Conservation (phyloP, 768 basidiomycete species). For the Pulveroboletus sp. region DNA sequence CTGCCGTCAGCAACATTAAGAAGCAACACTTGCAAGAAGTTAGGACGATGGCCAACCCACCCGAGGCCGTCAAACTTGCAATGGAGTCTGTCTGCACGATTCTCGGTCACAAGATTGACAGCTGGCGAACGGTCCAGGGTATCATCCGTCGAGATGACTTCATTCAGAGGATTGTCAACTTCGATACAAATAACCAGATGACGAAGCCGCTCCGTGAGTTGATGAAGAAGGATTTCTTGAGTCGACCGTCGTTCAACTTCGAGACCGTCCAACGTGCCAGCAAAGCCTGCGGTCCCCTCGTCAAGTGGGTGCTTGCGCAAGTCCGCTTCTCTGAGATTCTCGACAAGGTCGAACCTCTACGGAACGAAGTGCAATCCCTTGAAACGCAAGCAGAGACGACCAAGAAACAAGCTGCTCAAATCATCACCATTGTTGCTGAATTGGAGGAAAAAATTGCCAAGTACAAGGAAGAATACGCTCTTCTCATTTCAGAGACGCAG, state of each 20-base stretch:
- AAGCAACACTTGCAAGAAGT: constrained; percentile 96
- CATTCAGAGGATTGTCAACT: constrained; percentile 92
- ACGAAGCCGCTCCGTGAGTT: constrained; percentile 82
- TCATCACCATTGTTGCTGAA: constrained; percentile 89
- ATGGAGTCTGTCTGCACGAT: constrained; percentile 99
- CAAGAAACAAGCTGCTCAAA: constrained; percentile 87
- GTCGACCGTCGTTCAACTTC: constrained; percentile 88
- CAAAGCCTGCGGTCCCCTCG: constrained; percentile 95
- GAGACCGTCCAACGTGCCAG: constrained; percentile 94
- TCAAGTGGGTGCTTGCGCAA: constrained; percentile 98
- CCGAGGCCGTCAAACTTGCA: constrained; percentile 94
- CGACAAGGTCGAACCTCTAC: constrained; percentile 93
- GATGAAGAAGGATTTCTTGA: constrained; percentile 93
- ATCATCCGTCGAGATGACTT: constrained; percentile 97
- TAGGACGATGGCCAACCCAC: constrained; percentile 96
- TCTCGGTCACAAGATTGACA: constrained; percentile 94
- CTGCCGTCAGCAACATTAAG: constrained; percentile 97
- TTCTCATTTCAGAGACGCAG: constrained; percentile 94
- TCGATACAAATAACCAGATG: constrained; percentile 90
- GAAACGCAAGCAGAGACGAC: constrained; percentile 94
- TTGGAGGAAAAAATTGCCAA: constrained; percentile 88
- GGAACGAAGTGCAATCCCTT: constrained; percentile 91
- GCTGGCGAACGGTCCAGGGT: constrained; percentile 93
- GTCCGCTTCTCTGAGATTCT: constrained; percentile 96
- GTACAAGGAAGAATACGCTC: constrained; percentile 97